Evolutionary conservation across 441 rosid genomes (phyloP).

Genomic region (Hura crepitans): DNA sequence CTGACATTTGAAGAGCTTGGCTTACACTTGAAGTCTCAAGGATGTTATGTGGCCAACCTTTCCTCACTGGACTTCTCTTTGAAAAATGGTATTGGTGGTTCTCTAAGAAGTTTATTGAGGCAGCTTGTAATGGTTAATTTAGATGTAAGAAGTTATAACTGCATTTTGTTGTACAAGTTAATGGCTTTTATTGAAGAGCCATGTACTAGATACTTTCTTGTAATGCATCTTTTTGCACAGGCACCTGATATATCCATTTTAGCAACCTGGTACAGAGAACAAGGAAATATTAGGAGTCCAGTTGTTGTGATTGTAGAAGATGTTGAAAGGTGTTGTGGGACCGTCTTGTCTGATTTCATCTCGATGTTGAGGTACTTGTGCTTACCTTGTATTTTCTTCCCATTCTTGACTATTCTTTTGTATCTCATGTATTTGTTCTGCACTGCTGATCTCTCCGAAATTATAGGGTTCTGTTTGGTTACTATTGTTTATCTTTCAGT

Average conservation of each 20-base stretch:
- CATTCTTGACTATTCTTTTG: not conserved
- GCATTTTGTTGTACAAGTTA: constrained; percentile 15
- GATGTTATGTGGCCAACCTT: constrained; percentile 86
- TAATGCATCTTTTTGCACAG: constrained; percentile 40
- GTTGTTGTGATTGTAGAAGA: constrained; percentile 70
- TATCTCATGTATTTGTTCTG: not conserved
- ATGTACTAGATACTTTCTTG: constrained; percentile 20
- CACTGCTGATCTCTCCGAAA: not conserved
- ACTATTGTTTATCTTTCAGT: not conserved
- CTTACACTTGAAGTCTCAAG: constrained; percentile 60
- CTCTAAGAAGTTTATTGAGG: constrained; percentile 71
- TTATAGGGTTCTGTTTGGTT: not conserved
- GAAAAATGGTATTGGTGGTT: constrained; percentile 73
- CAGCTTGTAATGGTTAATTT: constrained; percentile 58
- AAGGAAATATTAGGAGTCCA: constrained; percentile 42
- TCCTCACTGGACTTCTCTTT: constrained; percentile 68
- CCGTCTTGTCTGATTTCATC: constrained; percentile 76
- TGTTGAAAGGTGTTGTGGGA: constrained; percentile 73
- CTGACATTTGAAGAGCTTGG: constrained; percentile 74
- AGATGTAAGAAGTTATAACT: constrained; percentile 53
- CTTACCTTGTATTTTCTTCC: not conserved
- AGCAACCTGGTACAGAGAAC: constrained; percentile 81
- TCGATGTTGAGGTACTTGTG: constrained; percentile 60
- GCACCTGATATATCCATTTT: constrained; percentile 69
- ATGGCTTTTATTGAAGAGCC: constrained; percentile 12